Base-by-base conservation (phyloP, 495 filamentous ascomycete genomes). In the Penicillium desertorum region DNA sequence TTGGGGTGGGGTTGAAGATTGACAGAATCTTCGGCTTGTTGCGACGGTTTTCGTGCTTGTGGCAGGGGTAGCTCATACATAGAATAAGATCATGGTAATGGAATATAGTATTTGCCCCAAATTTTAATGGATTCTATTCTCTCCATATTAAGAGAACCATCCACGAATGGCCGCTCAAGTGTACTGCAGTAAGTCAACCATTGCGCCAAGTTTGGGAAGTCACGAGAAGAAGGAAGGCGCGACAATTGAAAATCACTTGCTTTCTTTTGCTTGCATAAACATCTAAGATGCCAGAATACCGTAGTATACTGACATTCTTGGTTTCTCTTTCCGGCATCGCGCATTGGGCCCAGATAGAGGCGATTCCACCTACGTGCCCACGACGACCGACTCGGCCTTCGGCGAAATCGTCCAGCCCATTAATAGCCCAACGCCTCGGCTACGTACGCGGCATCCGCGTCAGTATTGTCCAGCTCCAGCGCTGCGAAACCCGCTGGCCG, bases 331-430 rank as follows among this genome's bases (percentile, higher is more conserved):
- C 10, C 9, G 30, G 3, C 30, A 34, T 34, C 11, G 51, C 22
- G 70, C 64, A 0, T 61, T 80, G 10, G 60, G 79, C 12, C 36
- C 32, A 4, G 62, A 73, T 29, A 71, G 67, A 20, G 77, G 79
- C 7, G 78, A 81, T 47, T 72, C 73, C 2, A 75, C 79, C 8
- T 81, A 80, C 49, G 75, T 81, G 9, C 78, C 79, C 8, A 81
- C 79, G 1, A 82, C 80, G 1, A 48, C 81, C 14, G 82, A 76
- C 65, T 72, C 70, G 12, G 57, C 63, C 41, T 64, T 67, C 32
- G 77, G 82, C 68, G 63, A 81, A 51, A 67, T 82, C 59, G 74
- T 80, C 11, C 64, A 78, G 60, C 78, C 77, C 30, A 67, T 75
- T 61, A 51, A 30, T 14, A 78, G 76, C 62, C 65, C 7, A 63